Conservation (phyloP, 2,329 filamentous ascomycete species). For the Aspergillus sp. region DNA sequence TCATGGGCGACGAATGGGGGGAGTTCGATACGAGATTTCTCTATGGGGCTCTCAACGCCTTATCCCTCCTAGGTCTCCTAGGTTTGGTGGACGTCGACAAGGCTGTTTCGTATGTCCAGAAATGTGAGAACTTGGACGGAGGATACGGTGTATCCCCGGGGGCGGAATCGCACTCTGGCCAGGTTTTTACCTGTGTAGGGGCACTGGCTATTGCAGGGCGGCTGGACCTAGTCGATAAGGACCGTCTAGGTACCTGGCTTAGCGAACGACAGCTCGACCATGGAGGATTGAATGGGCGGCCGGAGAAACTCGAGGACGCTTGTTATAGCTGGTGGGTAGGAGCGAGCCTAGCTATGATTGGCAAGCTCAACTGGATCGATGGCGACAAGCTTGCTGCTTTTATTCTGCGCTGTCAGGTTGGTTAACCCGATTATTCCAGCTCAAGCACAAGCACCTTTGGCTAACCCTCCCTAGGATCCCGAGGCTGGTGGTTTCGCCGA, state of each 20-base stretch:
- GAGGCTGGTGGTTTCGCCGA: slow-evolving; percentile 85
- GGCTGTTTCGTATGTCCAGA: slow-evolving; percentile 74
- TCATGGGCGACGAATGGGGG: slow-evolving; percentile 93
- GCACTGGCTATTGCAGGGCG: slow-evolving; percentile 80
- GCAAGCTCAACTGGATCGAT: slow-evolving; percentile 89
- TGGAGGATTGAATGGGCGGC: slow-evolving; percentile 88
- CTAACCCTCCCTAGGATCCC: slow-evolving; percentile 57
- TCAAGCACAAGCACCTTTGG: background rate
- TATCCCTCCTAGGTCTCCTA: slow-evolving; percentile 77
- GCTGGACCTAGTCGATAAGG: slow-evolving; percentile 77
- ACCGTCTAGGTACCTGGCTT: slow-evolving; percentile 83
- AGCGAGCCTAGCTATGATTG: slow-evolving; percentile 87
- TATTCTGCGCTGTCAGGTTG: slow-evolving; percentile 78
- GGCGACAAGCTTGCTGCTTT: slow-evolving; percentile 73
- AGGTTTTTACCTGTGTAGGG: slow-evolving; percentile 92
- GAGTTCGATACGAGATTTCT: slow-evolving; percentile 94
- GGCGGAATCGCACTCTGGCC: slow-evolving; percentile 90
- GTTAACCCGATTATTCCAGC: slow-evolving; percentile 12
- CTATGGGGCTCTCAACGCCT: slow-evolving; percentile 83
- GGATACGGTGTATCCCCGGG: slow-evolving; percentile 88
- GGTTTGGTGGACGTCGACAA: slow-evolving; percentile 74
- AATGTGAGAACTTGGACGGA: slow-evolving; percentile 91
- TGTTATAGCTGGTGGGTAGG: slow-evolving; percentile 99
- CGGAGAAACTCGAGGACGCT: slow-evolving; percentile 93
- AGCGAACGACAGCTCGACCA: slow-evolving; percentile 86